Percentiles rank a stretch among this genome's conserved stretches.
phyloP scores from a whole-genome alignment of 208 protist genomes.

The Leishmania guyanensis region DNA sequence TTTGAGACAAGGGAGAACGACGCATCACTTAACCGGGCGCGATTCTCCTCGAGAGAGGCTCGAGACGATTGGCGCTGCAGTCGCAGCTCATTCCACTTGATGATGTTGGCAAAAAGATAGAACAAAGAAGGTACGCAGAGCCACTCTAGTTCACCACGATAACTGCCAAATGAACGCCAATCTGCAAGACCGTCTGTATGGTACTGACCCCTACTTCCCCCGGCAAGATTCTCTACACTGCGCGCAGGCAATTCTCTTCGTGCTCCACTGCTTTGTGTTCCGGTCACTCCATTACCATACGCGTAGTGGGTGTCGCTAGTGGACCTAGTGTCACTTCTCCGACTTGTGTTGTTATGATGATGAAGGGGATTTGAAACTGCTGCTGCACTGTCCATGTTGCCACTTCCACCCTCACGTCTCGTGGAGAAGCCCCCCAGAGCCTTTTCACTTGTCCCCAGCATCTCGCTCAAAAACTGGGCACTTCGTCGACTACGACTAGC shows the following conservation, averaged over 20 bases:
- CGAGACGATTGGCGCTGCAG: constrained; percentile 19
- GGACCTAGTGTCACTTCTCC: background rate
- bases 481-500: constrained; percentile 12
- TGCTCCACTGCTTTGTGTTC: constrained; percentile 8
- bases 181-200: constrained; percentile 1
- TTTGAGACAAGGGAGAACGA: constrained; percentile 27
- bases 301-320: constrained; percentile 3
- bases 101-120: constrained; percentile 63
- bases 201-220: background rate
- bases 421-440: background rate
- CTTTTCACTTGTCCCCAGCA: constrained; percentile 8
- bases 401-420: background rate
- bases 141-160: constrained; percentile 43
- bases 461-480: constrained; percentile 12
- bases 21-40: constrained; percentile 7
- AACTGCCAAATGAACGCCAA: constrained; percentile 17
- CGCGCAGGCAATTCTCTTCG: constrained; percentile 6
- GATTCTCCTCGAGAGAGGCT: constrained; percentile 10
- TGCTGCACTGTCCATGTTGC: background rate
- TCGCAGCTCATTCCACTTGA: constrained; percentile 61
- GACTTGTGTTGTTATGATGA: background rate
- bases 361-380: constrained; percentile 18
- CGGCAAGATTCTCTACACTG: background rate
- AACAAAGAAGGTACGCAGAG: constrained; percentile 65
- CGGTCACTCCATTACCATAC: background rate